These are phyloP conservation scores for Chlamydomonas asymmetrica DNA, from an alignment of 139 green algal species.

Conservation along the genomic window DNA sequence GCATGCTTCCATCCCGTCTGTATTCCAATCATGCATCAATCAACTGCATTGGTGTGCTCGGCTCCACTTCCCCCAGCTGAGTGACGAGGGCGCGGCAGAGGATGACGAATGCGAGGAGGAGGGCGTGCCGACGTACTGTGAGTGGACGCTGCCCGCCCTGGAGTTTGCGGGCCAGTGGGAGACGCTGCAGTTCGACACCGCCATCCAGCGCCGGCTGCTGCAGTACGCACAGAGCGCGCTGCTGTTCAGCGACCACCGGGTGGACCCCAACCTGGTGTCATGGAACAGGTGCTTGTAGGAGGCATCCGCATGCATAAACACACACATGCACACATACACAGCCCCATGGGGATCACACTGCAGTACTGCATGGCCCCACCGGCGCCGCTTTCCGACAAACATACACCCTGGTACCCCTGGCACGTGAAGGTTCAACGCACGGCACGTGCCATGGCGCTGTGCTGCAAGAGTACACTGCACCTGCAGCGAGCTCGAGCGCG, in stretches of 20 bases:
- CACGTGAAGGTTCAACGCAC: too few species aligned
- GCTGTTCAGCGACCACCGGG: constrained; percentile 77
- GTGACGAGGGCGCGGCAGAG: constrained; percentile 65
- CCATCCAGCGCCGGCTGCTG: constrained; percentile 82
- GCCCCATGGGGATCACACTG: too few species aligned
- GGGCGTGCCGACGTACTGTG: constrained; percentile 59
- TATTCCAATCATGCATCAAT: neutral
- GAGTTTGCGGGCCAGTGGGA: constrained; percentile 82
- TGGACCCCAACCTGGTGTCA: constrained; percentile 77
- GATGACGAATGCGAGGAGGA: constrained; percentile 83
- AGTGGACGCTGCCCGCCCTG: constrained; percentile 75
- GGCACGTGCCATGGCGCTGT: too few species aligned
- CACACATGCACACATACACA: too few species aligned
- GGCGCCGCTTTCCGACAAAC: too few species aligned
- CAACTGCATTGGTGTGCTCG: neutral
- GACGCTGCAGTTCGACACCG: constrained; percentile 19
- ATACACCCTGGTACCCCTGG: too few species aligned
- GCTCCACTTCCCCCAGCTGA: constrained; percentile 53
- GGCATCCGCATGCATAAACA: too few species aligned
- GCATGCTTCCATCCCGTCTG: neutral
- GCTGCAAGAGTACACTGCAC: too few species aligned
- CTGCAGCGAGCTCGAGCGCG: too few species aligned
- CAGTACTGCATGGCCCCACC: too few species aligned
- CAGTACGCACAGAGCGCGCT: constrained; percentile 84
- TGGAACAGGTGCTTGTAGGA: constrained; percentile 82